Evolutionary conservation across 1,284 basidiomycete species (phyloP).

Genomic region (Cystobasidium slooffiae): DNA sequence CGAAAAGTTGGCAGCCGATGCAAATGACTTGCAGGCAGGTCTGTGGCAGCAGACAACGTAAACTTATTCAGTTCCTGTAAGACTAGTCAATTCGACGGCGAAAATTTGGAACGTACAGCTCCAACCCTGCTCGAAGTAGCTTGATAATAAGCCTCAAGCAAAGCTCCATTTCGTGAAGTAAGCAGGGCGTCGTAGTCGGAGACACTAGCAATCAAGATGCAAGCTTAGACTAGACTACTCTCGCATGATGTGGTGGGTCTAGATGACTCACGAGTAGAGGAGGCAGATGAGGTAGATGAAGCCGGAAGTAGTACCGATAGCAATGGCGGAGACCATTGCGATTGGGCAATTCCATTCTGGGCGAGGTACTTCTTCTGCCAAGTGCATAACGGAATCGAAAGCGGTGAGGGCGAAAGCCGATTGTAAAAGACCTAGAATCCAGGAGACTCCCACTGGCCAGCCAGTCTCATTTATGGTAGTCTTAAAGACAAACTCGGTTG

Average conservation of each 20-base stretch:
- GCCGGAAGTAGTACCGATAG: constrained; percentile 66
- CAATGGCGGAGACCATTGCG: constrained; percentile 62
- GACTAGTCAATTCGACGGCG: not conserved
- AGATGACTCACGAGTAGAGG: constrained; percentile 63
- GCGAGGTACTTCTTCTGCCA: constrained; percentile 54
- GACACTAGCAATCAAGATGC: constrained; percentile 52
- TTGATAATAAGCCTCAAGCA: constrained; percentile 69
- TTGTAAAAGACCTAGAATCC: constrained; percentile 60
- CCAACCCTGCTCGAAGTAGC: constrained; percentile 66
- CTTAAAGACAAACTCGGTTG: constrained; percentile 58
- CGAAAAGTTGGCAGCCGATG: constrained; percentile 38
- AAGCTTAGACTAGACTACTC: too few relatives aligned
- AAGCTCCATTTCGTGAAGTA: constrained; percentile 65
- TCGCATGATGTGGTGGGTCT: not conserved
- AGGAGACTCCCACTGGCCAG: constrained; percentile 60
- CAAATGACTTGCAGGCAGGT: constrained; percentile 30
- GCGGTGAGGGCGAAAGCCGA: constrained; percentile 58
- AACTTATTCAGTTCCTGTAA: not conserved
- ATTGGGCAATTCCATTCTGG: constrained; percentile 60
- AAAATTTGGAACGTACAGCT: constrained; percentile 62
- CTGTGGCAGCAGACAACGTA: not conserved
- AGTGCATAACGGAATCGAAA: constrained; percentile 55
- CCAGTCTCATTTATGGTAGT: constrained; percentile 59
- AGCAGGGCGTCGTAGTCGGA: constrained; percentile 65
- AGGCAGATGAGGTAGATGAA: constrained; percentile 70